Percentiles rank a stretch among this genome's conserved stretches.
phyloP scores from a whole-genome alignment of 1,284 basidiomycete species.

The Porodaedalea pini region DNA sequence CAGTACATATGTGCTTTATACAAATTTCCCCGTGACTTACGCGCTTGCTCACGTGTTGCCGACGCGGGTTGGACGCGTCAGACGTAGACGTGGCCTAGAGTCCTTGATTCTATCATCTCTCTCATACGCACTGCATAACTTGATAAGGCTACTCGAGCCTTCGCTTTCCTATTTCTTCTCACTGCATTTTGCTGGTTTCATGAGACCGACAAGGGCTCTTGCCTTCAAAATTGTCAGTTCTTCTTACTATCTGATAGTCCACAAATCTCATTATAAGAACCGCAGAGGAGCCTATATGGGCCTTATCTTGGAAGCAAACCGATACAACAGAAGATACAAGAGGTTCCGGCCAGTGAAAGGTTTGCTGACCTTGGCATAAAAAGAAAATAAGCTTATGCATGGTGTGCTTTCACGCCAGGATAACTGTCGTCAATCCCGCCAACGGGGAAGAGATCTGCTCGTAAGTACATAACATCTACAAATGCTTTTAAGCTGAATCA shows the following conservation, averaged over 20 bases:
- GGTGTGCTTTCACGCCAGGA: constrained; percentile 32
- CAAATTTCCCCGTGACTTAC: neutral
- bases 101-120: too few relatives aligned
- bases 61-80: too few relatives aligned
- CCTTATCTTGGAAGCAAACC: constrained; percentile 7
- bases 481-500: neutral
- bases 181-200: neutral
- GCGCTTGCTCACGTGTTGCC: neutral
- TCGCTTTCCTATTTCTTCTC: neutral
- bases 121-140: too few relatives aligned
- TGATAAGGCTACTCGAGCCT: neutral
- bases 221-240: constrained; percentile 5
- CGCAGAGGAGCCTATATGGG: constrained; percentile 8
- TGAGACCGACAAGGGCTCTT: constrained; percentile 10
- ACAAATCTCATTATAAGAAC: too few relatives aligned
- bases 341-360: neutral
- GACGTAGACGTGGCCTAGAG: too few relatives aligned
- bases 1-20: neutral
- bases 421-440: constrained; percentile 62
- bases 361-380: neutral
- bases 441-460: constrained; percentile 56
- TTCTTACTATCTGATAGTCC: neutral
- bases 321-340: neutral
- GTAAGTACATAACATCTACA: constrained; percentile 38
- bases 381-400: neutral